Evolutionary conservation across 148 eudicot species (phyloP).

Genomic region (Nepenthes mirabilis): DNA sequence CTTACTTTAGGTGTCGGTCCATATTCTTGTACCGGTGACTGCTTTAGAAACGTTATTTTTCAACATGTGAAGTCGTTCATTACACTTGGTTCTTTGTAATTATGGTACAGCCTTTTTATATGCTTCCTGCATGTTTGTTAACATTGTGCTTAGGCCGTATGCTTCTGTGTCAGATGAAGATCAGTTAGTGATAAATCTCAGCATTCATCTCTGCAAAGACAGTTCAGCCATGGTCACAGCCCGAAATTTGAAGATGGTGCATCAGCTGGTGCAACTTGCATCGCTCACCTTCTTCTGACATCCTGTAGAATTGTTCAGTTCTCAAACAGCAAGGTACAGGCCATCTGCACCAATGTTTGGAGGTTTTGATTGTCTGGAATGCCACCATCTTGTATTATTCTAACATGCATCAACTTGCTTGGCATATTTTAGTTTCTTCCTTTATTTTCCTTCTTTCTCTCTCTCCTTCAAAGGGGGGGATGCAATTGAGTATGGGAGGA

Average conservation of each 20-base stretch:
- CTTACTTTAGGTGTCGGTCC: too few relatives aligned
- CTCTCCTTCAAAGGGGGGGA: too few relatives aligned
- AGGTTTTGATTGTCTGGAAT: not conserved
- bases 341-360: not conserved
- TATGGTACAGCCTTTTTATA: not conserved
- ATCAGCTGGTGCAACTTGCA: slow-evolving; percentile 71
- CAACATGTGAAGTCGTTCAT: not conserved
- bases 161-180: slow-evolving; percentile 98
- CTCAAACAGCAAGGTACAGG: slow-evolving; percentile 78
- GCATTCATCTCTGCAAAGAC: slow-evolving; percentile 87
- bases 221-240: slow-evolving; percentile 89
- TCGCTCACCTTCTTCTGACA: slow-evolving; percentile 88
- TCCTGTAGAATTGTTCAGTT: slow-evolving; percentile 98
- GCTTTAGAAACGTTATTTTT: too few relatives aligned
- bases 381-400: not conserved
- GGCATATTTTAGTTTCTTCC: too few relatives aligned
- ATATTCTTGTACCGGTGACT: too few relatives aligned
- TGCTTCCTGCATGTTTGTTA: slow-evolving; percentile 9
- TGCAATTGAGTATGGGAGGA: too few relatives aligned
- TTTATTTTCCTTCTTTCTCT: too few relatives aligned
- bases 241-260: slow-evolving; percentile 73
- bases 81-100: not conserved
- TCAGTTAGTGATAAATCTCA: slow-evolving; percentile 45
- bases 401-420: not conserved
- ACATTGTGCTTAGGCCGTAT: slow-evolving; percentile 58